These are phyloP conservation scores for Crucihimalaya himalaica DNA, from an alignment of 345 rosid genomes.

Conservation along the genomic window DNA sequence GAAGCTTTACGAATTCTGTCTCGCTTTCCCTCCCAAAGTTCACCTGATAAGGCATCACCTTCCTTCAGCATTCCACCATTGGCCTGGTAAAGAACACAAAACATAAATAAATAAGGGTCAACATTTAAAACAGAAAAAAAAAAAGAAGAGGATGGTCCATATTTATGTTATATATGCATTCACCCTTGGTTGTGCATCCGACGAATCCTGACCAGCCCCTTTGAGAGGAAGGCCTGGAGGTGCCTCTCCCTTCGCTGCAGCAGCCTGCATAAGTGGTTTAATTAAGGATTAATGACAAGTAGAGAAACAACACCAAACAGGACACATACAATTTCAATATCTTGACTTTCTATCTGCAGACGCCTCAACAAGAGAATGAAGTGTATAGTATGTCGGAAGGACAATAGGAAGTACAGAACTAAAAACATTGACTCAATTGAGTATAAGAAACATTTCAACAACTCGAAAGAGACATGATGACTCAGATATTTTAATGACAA, in stretches of 20 bases:
- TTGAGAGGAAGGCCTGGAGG: conserved; percentile 99
- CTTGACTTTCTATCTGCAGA: conserved; percentile 5
- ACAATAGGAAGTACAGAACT: conserved; percentile 3
- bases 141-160: conserved; percentile 2
- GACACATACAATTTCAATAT: conserved; percentile 3
- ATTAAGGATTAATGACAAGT: conserved; percentile 8
- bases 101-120: neutral
- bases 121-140: conserved; percentile 6
- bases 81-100: conserved; percentile 51
- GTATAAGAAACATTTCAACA: conserved; percentile 15
- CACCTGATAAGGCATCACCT: conserved; percentile 94
- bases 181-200: conserved; percentile 86
- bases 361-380: conserved; percentile 15
- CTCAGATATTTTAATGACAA: neutral
- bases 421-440: conserved; percentile 1
- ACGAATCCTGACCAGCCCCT: conserved; percentile 96
- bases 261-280: conserved; percentile 65
- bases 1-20: conserved; percentile 91
- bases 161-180: conserved; percentile 31
- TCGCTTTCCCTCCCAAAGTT: conserved; percentile 87
- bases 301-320: conserved; percentile 13
- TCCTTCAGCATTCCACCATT: conserved; percentile 81
- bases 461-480: conserved; percentile 1
- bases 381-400: neutral
- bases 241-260: conserved; percentile 99